phyloP scores from a whole-genome alignment of 148 eudicot genomes.

The Salicornia ramosissima region DNA sequence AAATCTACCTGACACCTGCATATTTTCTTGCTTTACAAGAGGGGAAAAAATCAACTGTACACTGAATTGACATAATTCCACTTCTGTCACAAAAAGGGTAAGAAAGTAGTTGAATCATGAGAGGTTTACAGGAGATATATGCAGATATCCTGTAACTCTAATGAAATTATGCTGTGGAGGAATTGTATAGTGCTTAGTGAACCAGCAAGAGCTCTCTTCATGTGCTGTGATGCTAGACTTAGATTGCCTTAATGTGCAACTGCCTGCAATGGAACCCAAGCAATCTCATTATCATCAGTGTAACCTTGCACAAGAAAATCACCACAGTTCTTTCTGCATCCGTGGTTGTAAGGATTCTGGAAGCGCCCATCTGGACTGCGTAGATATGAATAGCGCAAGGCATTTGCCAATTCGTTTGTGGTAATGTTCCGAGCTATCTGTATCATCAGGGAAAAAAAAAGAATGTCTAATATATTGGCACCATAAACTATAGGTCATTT shows the following conservation, averaged over 20 bases:
- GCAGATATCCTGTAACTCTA: not conserved
- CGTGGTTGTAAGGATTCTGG: conserved; percentile 85
- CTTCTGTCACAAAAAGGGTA: not conserved
- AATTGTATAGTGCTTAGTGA: not conserved
- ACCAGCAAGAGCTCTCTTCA: not conserved
- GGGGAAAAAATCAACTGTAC: not conserved
- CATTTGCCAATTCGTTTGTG: conserved; percentile 76
- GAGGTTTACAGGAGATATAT: not conserved
- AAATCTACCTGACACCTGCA: not conserved
- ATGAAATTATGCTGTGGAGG: not conserved
- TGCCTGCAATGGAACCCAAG: conserved; percentile 71
- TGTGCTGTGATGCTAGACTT: not conserved
- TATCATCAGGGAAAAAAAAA: conserved; percentile 6
- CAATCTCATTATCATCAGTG: conserved; percentile 60
- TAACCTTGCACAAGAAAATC: conserved; percentile 79
- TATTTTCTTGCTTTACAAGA: not conserved
- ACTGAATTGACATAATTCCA: not conserved
- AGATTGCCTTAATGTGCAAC: conserved; percentile 28
- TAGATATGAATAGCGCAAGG: conserved; percentile 66
- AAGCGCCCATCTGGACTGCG: conserved; percentile 69
- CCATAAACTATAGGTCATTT: too few species aligned
- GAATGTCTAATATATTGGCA: not conserved
- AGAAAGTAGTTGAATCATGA: not conserved
- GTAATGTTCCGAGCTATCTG: conserved; percentile 91
- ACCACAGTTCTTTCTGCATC: conserved; percentile 76